phyloP scores from a whole-genome alignment of 257 asterid genomes.

The Cinchona pubescens region DNA sequence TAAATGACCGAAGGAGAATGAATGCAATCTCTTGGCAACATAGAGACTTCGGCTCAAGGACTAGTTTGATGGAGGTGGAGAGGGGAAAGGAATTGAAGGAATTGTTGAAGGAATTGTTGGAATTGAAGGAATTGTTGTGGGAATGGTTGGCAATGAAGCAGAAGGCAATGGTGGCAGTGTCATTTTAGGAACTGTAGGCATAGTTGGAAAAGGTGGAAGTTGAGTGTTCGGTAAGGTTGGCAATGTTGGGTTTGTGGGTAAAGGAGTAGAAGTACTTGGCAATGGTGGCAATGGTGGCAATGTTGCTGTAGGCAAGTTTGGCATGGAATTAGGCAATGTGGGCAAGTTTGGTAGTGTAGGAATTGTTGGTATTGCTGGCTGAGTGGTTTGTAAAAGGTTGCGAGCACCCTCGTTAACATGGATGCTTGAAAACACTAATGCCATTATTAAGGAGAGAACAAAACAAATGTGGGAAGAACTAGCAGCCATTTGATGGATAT shows the following conservation, averaged over 20 bases:
- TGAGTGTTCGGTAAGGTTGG: neutral
- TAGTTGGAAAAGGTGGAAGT: neutral
- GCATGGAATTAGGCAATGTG: no score
- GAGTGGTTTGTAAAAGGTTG: constrained; percentile 4
- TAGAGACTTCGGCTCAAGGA: no score
- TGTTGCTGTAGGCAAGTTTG: constrained; percentile 8
- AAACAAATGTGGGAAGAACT: no score
- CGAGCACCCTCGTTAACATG: no score
- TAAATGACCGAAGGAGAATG: no score
- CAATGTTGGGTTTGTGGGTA: neutral
- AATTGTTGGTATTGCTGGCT: neutral
- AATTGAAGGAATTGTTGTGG: no score
- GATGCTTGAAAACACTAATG: no score
- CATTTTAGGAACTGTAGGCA: constrained; percentile 27
- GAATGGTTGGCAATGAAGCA: constrained; percentile 25
- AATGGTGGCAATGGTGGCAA: constrained; percentile 22
- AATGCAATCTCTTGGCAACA: no score
- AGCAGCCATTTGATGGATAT: no score
- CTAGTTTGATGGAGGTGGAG: constrained; percentile 29
- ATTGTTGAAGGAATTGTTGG: no score
- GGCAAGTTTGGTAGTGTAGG: neutral
- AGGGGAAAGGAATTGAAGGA: no score
- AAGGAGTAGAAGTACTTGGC: neutral
- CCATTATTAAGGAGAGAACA: no score
- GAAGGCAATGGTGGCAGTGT: constrained; percentile 26